Conservation (phyloP, 176 grass and related monocot genomes). For the Pharus latifolius region DNA sequence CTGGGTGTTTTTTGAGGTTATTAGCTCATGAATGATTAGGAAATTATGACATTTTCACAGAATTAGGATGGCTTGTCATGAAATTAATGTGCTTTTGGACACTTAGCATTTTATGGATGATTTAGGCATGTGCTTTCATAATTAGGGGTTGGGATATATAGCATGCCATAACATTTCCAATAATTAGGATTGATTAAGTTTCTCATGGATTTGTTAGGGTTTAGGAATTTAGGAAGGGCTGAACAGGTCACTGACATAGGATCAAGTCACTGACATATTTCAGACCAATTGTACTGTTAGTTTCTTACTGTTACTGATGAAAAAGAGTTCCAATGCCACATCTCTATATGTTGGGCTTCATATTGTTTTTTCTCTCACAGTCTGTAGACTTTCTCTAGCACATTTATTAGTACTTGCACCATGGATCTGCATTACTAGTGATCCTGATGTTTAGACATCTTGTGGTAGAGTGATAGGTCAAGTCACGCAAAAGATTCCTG, state of each 20-base stretch:
- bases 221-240: too few relatives aligned
- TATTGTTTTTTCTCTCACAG: neutral
- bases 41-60: neutral
- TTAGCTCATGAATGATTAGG: neutral
- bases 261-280: neutral
- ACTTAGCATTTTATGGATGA: neutral
- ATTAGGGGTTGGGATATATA: neutral
- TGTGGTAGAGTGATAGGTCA: slow-evolving; percentile 16
- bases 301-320: neutral
- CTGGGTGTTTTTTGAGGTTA: neutral
- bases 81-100: neutral
- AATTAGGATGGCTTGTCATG: neutral
- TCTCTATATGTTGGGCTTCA: neutral
- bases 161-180: neutral
- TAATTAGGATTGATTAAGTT: neutral
- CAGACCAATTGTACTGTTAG: neutral
- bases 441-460: slow-evolving; percentile 10
- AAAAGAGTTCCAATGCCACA: neutral
- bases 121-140: neutral
- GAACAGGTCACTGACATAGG: too few relatives aligned
- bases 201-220: neutral
- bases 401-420: neutral
- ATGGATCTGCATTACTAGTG: neutral
- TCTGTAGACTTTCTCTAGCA: neutral
- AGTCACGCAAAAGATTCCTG: slow-evolving; percentile 19